Base-by-base conservation (phyloP, 371 early-diverging fungal genomes). In the Mortierella sp. region DNA sequence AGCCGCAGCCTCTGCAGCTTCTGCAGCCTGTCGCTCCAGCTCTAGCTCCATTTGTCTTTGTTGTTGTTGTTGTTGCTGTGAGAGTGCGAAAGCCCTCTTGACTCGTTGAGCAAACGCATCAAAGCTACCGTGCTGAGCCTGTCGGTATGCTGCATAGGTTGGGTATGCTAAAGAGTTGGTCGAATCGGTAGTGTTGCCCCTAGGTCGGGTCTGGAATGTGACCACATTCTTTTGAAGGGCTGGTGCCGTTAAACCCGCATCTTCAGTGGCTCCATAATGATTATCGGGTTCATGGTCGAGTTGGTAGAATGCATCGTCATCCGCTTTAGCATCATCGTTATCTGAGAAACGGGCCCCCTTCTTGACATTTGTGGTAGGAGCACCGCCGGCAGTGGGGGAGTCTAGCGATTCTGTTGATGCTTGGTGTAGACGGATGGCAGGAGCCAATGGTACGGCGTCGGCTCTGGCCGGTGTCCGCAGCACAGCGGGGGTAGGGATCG, bases 111-210 rank as follows among this genome's bases (percentile, higher is more conserved):
- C 62, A 53, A 77, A 77, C 2, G 66, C 72, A 58, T 72, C 72
- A 62, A 77, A 72, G 55, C 64, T 68, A n/a, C 68, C 55, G 52
- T 74, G 68, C 55, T 68, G 77, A 1, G 60, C 16, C 26, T 72
- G 77, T 0, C 77, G 72, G 58, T 77, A 77, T 14, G 65, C 55
- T 14, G 77, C 77, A 67, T 51, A 77, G 1, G 77, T 72, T 19
- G 77, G 77, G n/a, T 77, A 77, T 11, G n/a, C 51, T 7, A 57
- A 61, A 5, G 60, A 57, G 7, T 59, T 21, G 9, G 53, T 61
- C 16, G 64, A 57, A 15, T 70, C 75, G 0, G 53, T 61, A 2
- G 53, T 57, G 29, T 60, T n/a, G 19, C 57, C 67, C 1, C 67
- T 28, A 0, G 64, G 64, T 29, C 48, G 52, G 0, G 15, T 59